Evolutionary conservation across 495 filamentous ascomycete species (phyloP), one percentile per base, ranked within the genome.

Genomic region (Terfezia boudieri): DNA sequence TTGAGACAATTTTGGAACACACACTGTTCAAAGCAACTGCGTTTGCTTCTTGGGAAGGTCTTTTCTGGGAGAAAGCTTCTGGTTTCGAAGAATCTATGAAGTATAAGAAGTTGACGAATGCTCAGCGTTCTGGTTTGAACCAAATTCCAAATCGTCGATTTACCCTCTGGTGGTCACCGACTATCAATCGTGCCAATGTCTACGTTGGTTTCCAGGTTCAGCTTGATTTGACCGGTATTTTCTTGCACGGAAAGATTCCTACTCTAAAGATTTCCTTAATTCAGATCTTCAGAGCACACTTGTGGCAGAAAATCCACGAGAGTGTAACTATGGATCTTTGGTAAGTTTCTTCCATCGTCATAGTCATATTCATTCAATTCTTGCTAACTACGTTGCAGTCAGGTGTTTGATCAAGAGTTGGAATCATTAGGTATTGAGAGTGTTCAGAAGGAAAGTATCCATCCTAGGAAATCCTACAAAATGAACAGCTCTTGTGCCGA

Each of bases 271-370:
- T 99, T 56, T 94, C 87, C 2, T 70, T 99, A 53, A 99, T 99
- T 60, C 92, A 99, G 69, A 99, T 99, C 59, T 99, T 99, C 83
- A 84, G 92, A 62, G 92, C 92, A 52, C 92, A 99, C 76, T 81
- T 99, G 74, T 99, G 92, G 92, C 92, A 99, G 68, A 99, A 99
- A 74, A 96, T 99, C 52, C 92, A 99, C 69, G 92, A 99, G 68
- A 92, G 86, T 23, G 90, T 99, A 8, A 89, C 95, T 35, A 99
- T 99, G 90, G 90, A 95, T 72, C 23, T 51, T 20, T 51, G 41
- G 41, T 61, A 37, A 50, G 60, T 52, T 38, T 14, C 20, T 43
- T 16, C 16, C 11, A 9, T 14, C 12, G 11, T 2, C 37, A 36
- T 23, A 32, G 11, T 2, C 37, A 36, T 23, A 32, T 8, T 41